These are phyloP conservation scores for Huiozyma sinensis DNA, from an alignment of 805 yeast genomes.

Conservation along the genomic window DNA sequence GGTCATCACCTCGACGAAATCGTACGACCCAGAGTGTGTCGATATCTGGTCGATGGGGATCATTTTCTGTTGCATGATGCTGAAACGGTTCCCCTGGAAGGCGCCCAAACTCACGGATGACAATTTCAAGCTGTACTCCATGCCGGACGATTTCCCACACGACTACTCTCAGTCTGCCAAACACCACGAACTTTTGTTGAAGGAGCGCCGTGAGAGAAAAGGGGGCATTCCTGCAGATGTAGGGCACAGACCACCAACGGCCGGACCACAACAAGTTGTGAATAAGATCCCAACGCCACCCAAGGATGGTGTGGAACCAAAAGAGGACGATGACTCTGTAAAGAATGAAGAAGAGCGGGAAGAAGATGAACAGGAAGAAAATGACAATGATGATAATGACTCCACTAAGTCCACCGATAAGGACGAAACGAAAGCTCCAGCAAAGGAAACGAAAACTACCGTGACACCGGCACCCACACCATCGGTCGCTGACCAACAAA, in stretches of 20 bases:
- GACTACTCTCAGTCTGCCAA: constrained; percentile 64
- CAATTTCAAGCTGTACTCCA: constrained; percentile 53
- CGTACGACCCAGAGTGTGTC: constrained; percentile 67
- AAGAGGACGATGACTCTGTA: constrained; percentile 1
- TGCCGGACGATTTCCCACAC: constrained; percentile 65
- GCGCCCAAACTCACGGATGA: constrained; percentile 58
- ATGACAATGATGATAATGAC: constrained; percentile 9
- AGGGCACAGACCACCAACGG: background rate
- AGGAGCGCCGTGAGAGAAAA: constrained; percentile 31
- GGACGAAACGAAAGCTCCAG: background rate
- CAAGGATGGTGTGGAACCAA: constrained; percentile 1
- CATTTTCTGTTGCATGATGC: constrained; percentile 77
- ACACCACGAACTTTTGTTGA: constrained; percentile 54
- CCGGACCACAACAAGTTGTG: background rate
- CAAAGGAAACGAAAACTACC: background rate
- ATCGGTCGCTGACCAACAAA: too few relatives aligned
- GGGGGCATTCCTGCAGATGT: background rate
- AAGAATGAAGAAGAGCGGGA: background rate
- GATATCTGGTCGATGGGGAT: constrained; percentile 83
- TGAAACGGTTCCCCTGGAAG: constrained; percentile 82
- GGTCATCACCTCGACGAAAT: constrained; percentile 40
- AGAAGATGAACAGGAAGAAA: constrained; percentile 2
- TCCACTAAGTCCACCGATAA: constrained; percentile 3
- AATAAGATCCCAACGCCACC: constrained; percentile 4
- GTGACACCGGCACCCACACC: background rate